A percentile compares a stretch with the other conserved stretches of the same genome.
Conservation (phyloP, 2,329 filamentous ascomycete genomes). For the Seiridium unicorne region DNA sequence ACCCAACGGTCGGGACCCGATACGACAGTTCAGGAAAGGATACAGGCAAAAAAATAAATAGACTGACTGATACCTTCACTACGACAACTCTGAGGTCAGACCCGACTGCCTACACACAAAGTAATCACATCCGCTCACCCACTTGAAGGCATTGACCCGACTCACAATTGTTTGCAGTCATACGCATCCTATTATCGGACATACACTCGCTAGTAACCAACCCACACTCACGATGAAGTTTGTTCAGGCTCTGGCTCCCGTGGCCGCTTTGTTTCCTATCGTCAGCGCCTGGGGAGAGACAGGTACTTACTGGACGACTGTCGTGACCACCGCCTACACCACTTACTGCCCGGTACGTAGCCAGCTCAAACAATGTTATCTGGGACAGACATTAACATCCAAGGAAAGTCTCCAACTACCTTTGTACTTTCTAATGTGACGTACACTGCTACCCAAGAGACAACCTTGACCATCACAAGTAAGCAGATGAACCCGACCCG, state of each 20-base stretch:
- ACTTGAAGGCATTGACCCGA: neutral
- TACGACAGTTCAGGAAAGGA: no score
- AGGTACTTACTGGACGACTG: slow-evolving; percentile 31
- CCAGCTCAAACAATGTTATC: slow-evolving; percentile 15
- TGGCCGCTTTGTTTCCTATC: slow-evolving; percentile 28
- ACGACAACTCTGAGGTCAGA: no score
- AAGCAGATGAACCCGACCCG: slow-evolving; percentile 15
- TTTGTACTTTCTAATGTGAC: slow-evolving; percentile 39
- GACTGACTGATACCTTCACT: no score
- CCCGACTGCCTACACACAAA: no score
- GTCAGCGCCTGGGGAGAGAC: slow-evolving; percentile 23
- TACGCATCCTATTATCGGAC: neutral
- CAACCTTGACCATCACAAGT: slow-evolving; percentile 45
- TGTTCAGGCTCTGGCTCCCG: slow-evolving; percentile 28
- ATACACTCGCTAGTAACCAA: slow-evolving; percentile 13
- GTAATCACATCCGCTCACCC: no score
- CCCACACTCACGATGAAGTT: slow-evolving; percentile 33
- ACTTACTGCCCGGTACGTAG: slow-evolving; percentile 41
- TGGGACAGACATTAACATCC: neutral
- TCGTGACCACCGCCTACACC: slow-evolving; percentile 35
- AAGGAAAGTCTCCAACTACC: slow-evolving; percentile 33
- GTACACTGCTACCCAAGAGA: slow-evolving; percentile 40
- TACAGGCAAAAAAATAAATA: no score
- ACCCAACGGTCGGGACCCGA: no score
- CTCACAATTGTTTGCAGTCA: neutral